Evolutionary conservation across 305 asterid species (phyloP), one percentile per base, ranked within the genome.

Genomic region (Salvia sclarea): DNA sequence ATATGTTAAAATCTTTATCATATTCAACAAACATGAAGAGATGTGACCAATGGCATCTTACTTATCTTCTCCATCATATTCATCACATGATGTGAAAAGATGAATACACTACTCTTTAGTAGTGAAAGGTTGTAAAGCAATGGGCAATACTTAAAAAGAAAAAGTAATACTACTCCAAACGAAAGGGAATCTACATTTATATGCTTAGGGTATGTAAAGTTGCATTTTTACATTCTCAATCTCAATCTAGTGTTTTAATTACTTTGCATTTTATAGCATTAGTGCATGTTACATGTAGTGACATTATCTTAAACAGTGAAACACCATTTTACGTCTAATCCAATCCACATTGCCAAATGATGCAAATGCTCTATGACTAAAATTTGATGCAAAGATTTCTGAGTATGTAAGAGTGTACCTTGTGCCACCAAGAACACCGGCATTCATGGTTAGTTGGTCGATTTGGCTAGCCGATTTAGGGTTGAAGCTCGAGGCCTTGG

Each of bases 401-500:
- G 17, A 22, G 35, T 18, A 30, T 20, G 47, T 43, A 59, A 62
- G 54, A 8, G 60, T 3, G 35, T 80, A 83, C 91, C 91, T 82
- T 45, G 81, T 80, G 58, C 84, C 91, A 40, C 85, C 91, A 67
- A 86, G 65, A 44, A 81, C 90, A 24, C 95, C 95, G 4, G 88
- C 87, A 28, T 86, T 81, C 83, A 76, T 74, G 44, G 89, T 88
- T 44, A 88, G 93, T 58, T 79, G 87, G 30, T 86, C 86, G 43
- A 88, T 74, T 49, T 68, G 71, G 61, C 62, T 65, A 16, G 87
- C 87, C 1, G 96, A 84, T 37, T 81, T 85, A 13, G 93, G 76
- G 45, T 75, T 83, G 45, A 77, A 56, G 38, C 93, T 81, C 0
- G 87, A 77, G 43, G 88, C 84, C 80, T 78, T 80, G 44, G 82